Base-by-base conservation (phyloP, 1,284 basidiomycete species). In the Trichosporon coremiiforme region DNA sequence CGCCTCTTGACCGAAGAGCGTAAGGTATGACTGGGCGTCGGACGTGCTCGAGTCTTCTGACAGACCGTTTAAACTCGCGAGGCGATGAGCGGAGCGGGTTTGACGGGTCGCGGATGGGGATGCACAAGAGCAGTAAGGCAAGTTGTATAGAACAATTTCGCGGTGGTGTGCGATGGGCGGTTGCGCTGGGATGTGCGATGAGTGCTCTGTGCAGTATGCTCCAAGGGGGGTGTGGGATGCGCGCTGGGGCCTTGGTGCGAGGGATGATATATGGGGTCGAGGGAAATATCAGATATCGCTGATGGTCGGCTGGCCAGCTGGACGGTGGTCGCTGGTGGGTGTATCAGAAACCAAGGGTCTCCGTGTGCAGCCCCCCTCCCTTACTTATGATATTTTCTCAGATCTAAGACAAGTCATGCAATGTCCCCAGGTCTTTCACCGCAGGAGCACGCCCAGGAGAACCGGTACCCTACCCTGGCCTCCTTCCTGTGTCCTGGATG, bases 301-400 rank as follows among this genome's bases (percentile, higher is more conserved):
- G 25, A 25, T 25, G 25, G 25, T 25, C 25, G 25, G 25, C 33
- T 35, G 33, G 33, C 6, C 9, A 8, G 33, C 33, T 22, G n/a
- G 20, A 22, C 20, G 50, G n/a, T 53, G 50, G 17, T 53, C 20
- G 50, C 6, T 53, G 50, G 17, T 53, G 50, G 50, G 50, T 53
- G 50, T 53, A 53, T 53, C 50, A 53, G 50, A 53, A 53, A 53
- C 50, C 50, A 53, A 53, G 50, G 50, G 50, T 53, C 10, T 10
- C 50, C 17, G 6, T 25, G 20, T 22, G 50, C 50, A 53, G 20
- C 20, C 50, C 50, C 47, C 20, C 20, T 25, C 50, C 50, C 50
- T 53, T 53, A 25, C 50, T 53, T 22, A 10, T 10, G 50, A 53
- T 53, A 53, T 53, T 53, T 53, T 53, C 50, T 53, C 50, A 53